These are phyloP conservation scores for Helianthus annuus DNA, from an alignment of 129 eudicot genomes.

Conservation along the genomic window DNA sequence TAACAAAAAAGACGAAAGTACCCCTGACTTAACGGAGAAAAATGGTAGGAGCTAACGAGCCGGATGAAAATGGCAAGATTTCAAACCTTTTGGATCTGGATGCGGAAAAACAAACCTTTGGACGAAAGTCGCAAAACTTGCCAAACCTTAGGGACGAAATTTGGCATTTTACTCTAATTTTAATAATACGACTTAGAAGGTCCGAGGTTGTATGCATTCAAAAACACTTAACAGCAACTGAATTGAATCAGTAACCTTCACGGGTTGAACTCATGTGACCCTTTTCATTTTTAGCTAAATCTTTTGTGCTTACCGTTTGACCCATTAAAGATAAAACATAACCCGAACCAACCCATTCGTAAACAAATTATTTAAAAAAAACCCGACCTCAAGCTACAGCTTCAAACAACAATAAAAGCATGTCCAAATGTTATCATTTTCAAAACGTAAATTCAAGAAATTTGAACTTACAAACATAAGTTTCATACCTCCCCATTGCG, in stretches of 20 bases:
- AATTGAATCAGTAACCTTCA: too few relatives aligned
- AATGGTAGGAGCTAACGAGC: too few relatives aligned
- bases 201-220: not conserved
- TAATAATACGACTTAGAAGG: not conserved
- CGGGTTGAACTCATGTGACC: not conserved
- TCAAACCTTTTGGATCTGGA: too few relatives aligned
- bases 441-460: not conserved
- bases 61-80: too few relatives aligned
- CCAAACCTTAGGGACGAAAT: too few relatives aligned
- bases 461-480: not conserved
- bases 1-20: too few relatives aligned
- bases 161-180: too few relatives aligned
- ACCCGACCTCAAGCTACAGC: not conserved
- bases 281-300: not conserved
- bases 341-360: not conserved
- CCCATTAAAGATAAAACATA: not conserved
- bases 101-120: too few relatives aligned
- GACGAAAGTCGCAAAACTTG: too few relatives aligned
- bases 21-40: too few relatives aligned
- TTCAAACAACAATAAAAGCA: not conserved
- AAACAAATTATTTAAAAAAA: not conserved
- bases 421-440: not conserved
- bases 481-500: constrained; percentile 76
- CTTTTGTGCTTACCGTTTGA: constrained; percentile 2
- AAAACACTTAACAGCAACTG: too few relatives aligned